Evolutionary conservation across 2,329 filamentous ascomycete species (phyloP).

Genomic region (Lojkania enalia): DNA sequence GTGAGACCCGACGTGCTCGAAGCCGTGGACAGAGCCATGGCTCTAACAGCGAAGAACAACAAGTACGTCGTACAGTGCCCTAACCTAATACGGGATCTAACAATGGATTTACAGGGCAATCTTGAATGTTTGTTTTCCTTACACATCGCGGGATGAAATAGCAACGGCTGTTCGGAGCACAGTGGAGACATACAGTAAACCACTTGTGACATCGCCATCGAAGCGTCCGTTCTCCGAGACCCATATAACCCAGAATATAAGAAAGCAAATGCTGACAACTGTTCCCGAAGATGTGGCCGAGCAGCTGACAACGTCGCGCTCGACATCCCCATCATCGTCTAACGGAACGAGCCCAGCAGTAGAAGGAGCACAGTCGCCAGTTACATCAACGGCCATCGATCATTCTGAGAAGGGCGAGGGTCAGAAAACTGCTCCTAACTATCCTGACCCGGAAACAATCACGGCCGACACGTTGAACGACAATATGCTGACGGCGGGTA

Average conservation of each 20-base stretch:
- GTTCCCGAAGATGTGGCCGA: constrained; percentile 39
- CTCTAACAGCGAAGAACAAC: constrained; percentile 84
- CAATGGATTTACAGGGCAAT: constrained; percentile 53
- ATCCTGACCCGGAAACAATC: constrained; percentile 83
- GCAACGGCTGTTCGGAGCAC: constrained; percentile 86
- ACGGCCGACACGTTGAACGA: constrained; percentile 78
- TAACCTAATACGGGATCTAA: background rate
- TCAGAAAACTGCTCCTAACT: constrained; percentile 19
- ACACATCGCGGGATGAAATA: constrained; percentile 94
- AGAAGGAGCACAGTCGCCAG: constrained; percentile 33
- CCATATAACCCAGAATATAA: constrained; percentile 83
- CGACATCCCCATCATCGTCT: constrained; percentile 41
- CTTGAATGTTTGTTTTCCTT: constrained; percentile 96
- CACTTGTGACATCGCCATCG: constrained; percentile 57
- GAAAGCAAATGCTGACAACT: constrained; percentile 52
- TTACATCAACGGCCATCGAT: constrained; percentile 45
- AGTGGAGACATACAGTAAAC: constrained; percentile 81
- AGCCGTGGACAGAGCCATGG: constrained; percentile 82
- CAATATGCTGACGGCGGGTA: constrained; percentile 84
- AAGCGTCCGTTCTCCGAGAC: constrained; percentile 81
- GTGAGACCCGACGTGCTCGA: constrained; percentile 86
- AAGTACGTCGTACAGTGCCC: constrained; percentile 57
- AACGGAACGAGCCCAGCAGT: constrained; percentile 37
- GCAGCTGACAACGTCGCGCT: constrained; percentile 29
- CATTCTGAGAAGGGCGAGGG: constrained; percentile 37